A percentile compares a stretch with the other conserved stretches of the same genome.
Evolutionary conservation across 306 rosid genomes (phyloP).

Genomic region (Alnus rubra): DNA sequence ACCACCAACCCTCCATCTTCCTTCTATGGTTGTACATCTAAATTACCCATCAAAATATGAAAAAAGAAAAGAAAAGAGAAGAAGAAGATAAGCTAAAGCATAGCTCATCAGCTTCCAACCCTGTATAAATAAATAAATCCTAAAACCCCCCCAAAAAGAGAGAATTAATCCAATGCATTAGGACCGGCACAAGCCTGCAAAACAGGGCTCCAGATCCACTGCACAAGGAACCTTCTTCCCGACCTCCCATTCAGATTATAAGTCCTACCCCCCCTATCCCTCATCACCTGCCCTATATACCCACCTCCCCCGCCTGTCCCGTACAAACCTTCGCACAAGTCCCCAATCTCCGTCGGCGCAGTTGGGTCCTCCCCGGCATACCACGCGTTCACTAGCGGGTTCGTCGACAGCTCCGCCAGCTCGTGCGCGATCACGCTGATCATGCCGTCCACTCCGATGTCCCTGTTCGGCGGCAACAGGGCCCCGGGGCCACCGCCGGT

Average conservation of each 20-base stretch:
- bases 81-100: slow-evolving; percentile 28
- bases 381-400: slow-evolving; percentile 80
- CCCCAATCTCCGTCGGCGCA: slow-evolving; percentile 93
- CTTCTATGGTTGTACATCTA: not conserved
- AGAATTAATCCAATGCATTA: slow-evolving; percentile 59
- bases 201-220: slow-evolving; percentile 91
- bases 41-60: not conserved
- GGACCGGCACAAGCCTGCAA: slow-evolving; percentile 93
- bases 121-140: not conserved
- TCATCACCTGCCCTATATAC: slow-evolving; percentile 81
- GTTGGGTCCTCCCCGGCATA: slow-evolving; percentile 97
- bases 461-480: slow-evolving; percentile 52
- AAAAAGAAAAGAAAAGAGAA: not conserved
- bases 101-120: slow-evolving; percentile 11
- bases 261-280: slow-evolving; percentile 56
- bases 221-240: slow-evolving; percentile 67
- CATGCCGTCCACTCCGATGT: slow-evolving; percentile 59
- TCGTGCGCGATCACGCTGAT: slow-evolving; percentile 63
- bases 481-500: slow-evolving; percentile 67
- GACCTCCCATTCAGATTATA: slow-evolving; percentile 70
- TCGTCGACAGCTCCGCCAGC: slow-evolving; percentile 56
- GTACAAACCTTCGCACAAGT: slow-evolving; percentile 82
- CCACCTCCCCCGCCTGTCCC: slow-evolving; percentile 95
- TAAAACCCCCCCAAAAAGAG: not conserved
- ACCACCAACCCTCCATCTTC: not conserved